Evolutionary conservation across 345 rosid species (phyloP), one percentile per base, ranked within the genome.

Genomic region (Clausena lansium): DNA sequence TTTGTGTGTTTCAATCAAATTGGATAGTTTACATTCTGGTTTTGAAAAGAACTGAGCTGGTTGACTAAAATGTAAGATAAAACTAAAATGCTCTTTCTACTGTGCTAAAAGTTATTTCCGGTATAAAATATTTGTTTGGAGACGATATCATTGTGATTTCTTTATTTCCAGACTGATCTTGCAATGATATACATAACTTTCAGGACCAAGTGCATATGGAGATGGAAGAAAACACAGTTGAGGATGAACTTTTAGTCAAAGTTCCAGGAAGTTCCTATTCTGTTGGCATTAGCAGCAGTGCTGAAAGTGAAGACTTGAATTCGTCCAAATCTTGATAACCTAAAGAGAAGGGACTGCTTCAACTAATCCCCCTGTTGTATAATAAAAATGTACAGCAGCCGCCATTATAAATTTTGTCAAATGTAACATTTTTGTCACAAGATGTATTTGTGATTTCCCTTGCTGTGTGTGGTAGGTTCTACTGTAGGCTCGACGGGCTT

Each of bases 241-340:
- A 91, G 32, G 94, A 93, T 36, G 94, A 90, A 67, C 94, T 94
- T 71, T 75, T 93, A 28, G 89, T 96, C 50, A 85, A 80, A 70
- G 98, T 96, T 75, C 99, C 99, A 17, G 97, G 98, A 78, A 93
- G 98, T 84, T 84, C 98, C 57, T 92, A 93, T 81, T 88, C 94
- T 61, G 73, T 28, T 66, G 82, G 79, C 25, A 63, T 47, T 67
- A 71, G 4, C 55, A 77, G 14, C 47, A 50, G 30, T 67, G 32
- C 57, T 76, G 79, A 50, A n/a, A 39, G 25, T 24, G 64, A 24
- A 66, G 65, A 25, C 50, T 54, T 32, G 33, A 64, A n/a, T 6
- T 30, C 72, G 9, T n/a, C 36, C 4, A 59, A 33, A n/a, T 45
- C 64, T 15, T 14, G 24, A 52, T 22, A 57, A 15, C 33, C 64